Evolutionary conservation across 331 rosid genomes (phyloP).

Genomic region (Quercus tomentella): DNA sequence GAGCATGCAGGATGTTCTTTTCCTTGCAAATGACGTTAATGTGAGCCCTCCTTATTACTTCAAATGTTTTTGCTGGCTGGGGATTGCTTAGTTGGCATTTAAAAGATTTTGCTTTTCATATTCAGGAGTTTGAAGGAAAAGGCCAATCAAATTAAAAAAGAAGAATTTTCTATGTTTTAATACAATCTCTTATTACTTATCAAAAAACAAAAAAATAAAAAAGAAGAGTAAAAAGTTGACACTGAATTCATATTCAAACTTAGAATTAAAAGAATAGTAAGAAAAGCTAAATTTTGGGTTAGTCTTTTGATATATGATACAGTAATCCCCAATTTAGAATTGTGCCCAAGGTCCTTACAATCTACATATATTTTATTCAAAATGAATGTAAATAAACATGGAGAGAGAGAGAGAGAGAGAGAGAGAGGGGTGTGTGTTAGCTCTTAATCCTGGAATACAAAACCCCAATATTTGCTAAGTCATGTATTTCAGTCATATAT

Average conservation of each 20-base stretch:
- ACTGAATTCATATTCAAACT: not conserved
- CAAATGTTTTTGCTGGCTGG: not conserved
- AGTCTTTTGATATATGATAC: too few species aligned
- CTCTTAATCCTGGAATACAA: not conserved
- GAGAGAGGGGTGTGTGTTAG: slow-evolving; percentile 19
- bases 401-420: too few species aligned
- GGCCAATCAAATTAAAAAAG: not conserved
- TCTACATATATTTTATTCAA: not conserved
- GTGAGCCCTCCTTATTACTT: slow-evolving; percentile 45
- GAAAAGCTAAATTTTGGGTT: not conserved
- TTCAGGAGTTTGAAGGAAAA: not conserved
- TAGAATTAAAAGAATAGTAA: not conserved
- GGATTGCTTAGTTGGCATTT: not conserved
- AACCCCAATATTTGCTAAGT: not conserved
- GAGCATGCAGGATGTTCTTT: slow-evolving; percentile 71
- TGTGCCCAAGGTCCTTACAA: not conserved
- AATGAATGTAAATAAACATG: not conserved
- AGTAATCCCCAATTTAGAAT: not conserved
- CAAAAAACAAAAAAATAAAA: not conserved
- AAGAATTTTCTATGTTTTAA: not conserved
- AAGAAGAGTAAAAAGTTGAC: not conserved
- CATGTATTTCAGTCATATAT: not conserved
- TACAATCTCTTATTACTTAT: too few species aligned
- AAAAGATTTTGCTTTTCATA: not conserved
- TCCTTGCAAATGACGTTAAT: slow-evolving; percentile 74